These are phyloP conservation scores for Lavandula angustifolia DNA, from an alignment of 257 asterid species.

Conservation along the genomic window DNA sequence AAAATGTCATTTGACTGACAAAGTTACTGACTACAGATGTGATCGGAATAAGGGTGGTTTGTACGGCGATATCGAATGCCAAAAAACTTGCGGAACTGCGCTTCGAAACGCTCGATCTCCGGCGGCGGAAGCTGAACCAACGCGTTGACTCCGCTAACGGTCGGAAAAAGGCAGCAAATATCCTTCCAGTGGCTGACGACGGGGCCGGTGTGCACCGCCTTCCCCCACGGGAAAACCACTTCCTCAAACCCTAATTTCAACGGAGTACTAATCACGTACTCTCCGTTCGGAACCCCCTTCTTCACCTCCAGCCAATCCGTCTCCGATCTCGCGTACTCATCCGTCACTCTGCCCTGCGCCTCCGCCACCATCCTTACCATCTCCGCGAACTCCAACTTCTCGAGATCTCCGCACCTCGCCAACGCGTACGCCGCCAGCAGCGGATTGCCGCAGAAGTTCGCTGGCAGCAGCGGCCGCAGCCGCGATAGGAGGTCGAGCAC, in stretches of 20 bases:
- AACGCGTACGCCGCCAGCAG: conserved; percentile 50
- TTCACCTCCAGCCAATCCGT: conserved; percentile 70
- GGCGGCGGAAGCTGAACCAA: conserved; percentile 37
- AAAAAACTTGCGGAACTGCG: conserved; percentile 21
- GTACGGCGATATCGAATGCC: no score
- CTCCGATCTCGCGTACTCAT: conserved; percentile 63
- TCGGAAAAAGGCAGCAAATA: conserved; percentile 45
- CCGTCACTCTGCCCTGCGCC: conserved; percentile 47
- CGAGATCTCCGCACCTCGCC: conserved; percentile 39
- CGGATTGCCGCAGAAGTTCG: conserved; percentile 60
- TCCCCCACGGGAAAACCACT: conserved; percentile 77
- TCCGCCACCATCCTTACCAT: conserved; percentile 51
- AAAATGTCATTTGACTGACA: no score
- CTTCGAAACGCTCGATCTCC: conserved; percentile 39
- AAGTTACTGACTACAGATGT: no score
- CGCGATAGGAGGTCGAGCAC: conserved; percentile 59
- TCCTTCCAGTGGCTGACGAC: conserved; percentile 46
- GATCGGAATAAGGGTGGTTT: no score
- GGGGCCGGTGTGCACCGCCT: conserved; percentile 60
- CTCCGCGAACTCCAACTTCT: conserved; percentile 39
- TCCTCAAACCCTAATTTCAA: conserved; percentile 60
- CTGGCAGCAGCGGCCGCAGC: conserved; percentile 54
- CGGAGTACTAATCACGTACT: conserved; percentile 76
- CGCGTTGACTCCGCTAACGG: conserved; percentile 34
- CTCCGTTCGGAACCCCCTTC: conserved; percentile 77